Conservation (phyloP, 345 rosid genomes). For the Eucalyptus curtisii region DNA sequence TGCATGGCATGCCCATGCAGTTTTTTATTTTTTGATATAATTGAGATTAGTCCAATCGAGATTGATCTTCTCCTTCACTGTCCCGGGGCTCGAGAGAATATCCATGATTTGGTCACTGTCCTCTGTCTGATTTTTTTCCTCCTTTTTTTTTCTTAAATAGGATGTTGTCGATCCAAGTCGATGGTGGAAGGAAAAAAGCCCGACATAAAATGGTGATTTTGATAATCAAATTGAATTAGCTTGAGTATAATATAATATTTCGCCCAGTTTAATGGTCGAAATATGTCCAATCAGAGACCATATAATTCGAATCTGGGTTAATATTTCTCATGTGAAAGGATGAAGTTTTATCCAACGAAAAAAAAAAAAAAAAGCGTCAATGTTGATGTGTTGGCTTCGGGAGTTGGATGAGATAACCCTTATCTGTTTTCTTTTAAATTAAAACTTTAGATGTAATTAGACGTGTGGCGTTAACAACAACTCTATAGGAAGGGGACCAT, state of each 20-base stretch:
- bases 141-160: neutral
- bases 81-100: constrained; percentile 1
- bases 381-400: neutral
- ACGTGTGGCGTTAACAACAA: neutral
- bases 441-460: neutral
- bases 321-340: neutral
- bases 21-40: neutral
- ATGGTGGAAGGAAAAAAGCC: neutral
- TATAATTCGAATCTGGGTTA: neutral
- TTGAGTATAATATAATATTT: neutral
- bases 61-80: neutral
- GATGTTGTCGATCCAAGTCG: neutral
- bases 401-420: neutral
- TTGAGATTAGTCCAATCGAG: neutral
- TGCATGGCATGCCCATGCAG: neutral
- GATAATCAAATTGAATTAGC: neutral
- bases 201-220: neutral
- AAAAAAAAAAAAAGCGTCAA: neutral
- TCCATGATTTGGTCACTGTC: neutral
- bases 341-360: neutral
- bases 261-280: neutral
- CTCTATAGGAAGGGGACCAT: neutral
- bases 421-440: neutral
- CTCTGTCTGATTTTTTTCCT: neutral
- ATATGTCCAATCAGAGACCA: neutral